Conservation (phyloP, 176 grass and related monocot species). For the Juncus inflexus region DNA sequence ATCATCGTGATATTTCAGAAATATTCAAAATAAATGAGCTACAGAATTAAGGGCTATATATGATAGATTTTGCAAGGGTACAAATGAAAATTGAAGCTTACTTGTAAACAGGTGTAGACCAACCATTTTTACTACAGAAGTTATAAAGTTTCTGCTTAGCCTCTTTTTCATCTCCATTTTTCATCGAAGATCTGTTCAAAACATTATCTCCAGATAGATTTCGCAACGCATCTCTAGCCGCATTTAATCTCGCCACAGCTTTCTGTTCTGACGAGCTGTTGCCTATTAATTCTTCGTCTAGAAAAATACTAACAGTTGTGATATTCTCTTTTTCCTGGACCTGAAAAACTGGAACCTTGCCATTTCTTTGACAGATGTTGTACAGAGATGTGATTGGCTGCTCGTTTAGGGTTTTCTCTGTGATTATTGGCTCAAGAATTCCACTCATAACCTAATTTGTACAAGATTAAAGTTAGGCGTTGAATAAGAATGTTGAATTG, state of each 20-base stretch:
- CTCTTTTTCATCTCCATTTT: slow-evolving; percentile 43
- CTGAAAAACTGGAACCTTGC: slow-evolving; percentile 51
- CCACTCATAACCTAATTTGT: slow-evolving; percentile 43
- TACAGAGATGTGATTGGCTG: slow-evolving; percentile 65
- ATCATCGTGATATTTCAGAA: too few species aligned
- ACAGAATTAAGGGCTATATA: too few species aligned
- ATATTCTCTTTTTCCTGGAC: slow-evolving; percentile 45
- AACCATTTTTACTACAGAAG: slow-evolving; percentile 47
- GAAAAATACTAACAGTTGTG: slow-evolving; percentile 48
- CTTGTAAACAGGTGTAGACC: slow-evolving; percentile 65
- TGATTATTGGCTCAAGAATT: slow-evolving; percentile 70
- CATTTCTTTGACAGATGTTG: slow-evolving; percentile 63
- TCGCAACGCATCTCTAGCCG: slow-evolving; percentile 54
- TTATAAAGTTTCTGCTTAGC: slow-evolving; percentile 71
- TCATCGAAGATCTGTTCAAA: slow-evolving; percentile 6
- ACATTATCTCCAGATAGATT: slow-evolving; percentile 39
- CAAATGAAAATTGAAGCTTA: slow-evolving; percentile 29
- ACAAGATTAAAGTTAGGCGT: too few species aligned
- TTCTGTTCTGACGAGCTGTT: slow-evolving; percentile 64
- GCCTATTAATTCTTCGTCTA: slow-evolving; percentile 48
- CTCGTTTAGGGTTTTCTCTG: slow-evolving; percentile 60
- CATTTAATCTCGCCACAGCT: slow-evolving; percentile 75
- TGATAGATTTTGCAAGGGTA: too few species aligned
- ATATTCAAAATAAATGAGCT: too few species aligned
- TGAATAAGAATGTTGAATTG: too few species aligned